A percentile compares a stretch with the other conserved stretches of the same genome.
Conservation (phyloP, 1,284 basidiomycete species). For the Moesziomyces sp. region DNA sequence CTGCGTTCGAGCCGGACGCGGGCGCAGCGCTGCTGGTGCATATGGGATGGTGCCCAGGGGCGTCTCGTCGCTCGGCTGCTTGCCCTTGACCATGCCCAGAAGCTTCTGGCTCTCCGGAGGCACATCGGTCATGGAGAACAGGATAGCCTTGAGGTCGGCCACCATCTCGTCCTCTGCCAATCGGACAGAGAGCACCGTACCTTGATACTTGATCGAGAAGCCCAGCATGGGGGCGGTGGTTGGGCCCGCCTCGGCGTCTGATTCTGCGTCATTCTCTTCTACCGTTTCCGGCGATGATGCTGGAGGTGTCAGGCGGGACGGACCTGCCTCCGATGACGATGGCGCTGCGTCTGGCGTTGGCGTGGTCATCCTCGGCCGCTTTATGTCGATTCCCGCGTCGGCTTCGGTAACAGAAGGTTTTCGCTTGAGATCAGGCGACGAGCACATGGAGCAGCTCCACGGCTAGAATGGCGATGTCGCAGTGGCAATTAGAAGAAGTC, state of each 20-base stretch:
- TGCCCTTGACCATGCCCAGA: slow-evolving; percentile 84
- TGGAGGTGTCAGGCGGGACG: slow-evolving; percentile 15
- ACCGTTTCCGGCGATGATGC: background rate
- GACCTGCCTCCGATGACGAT: slow-evolving; percentile 18
- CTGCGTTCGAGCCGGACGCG: slow-evolving; percentile 14
- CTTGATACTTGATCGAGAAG: slow-evolving; percentile 53
- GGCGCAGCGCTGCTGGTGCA: slow-evolving; percentile 42
- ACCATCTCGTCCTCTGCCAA: slow-evolving; percentile 44
- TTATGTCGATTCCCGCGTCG: background rate
- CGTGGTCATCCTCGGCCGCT: slow-evolving; percentile 7
- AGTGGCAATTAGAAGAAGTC: too few species aligned
- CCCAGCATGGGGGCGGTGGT: slow-evolving; percentile 15
- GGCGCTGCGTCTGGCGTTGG: background rate
- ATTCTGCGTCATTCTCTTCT: background rate
- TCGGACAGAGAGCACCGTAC: slow-evolving; percentile 35
- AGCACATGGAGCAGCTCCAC: slow-evolving; percentile 1
- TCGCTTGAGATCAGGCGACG: slow-evolving; percentile 3
- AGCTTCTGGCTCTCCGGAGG: slow-evolving; percentile 89
- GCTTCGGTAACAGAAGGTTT: background rate
- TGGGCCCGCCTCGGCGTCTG: background rate
- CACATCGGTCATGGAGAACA: slow-evolving; percentile 80
- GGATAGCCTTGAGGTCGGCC: slow-evolving; percentile 63
- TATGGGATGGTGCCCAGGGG: slow-evolving; percentile 34
- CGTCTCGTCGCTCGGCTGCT: slow-evolving; percentile 73
- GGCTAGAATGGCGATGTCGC: too few species aligned